Conservation (phyloP, 768 basidiomycete genomes). For the Kwoniella europaea region DNA sequence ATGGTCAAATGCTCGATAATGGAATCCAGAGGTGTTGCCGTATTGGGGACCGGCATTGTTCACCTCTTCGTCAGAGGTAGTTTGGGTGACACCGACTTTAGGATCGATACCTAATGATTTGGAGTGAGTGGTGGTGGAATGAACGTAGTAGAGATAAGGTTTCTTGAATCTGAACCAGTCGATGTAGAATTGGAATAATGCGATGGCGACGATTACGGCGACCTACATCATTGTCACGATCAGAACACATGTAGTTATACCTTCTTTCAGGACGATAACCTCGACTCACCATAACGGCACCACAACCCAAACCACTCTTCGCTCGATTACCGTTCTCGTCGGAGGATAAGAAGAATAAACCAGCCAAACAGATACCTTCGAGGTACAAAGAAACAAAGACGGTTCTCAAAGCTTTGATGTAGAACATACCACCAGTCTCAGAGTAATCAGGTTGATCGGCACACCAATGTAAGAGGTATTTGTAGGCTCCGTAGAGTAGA, state of each 20-base stretch:
- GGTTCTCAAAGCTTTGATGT: slow-evolving; percentile 58
- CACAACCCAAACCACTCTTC: slow-evolving; percentile 55
- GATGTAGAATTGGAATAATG: slow-evolving; percentile 53
- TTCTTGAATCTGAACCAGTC: slow-evolving; percentile 52
- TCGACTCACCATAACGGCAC: slow-evolving; percentile 47
- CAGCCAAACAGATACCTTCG: slow-evolving; percentile 57
- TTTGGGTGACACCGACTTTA: slow-evolving; percentile 19
- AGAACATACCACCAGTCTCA: slow-evolving; percentile 60
- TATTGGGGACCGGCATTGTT: slow-evolving; percentile 46
- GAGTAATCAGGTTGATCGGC: slow-evolving; percentile 57
- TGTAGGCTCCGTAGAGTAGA: slow-evolving; percentile 57
- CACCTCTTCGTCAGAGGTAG: slow-evolving; percentile 26
- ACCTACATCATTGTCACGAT: slow-evolving; percentile 28
- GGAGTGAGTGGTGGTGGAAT: slow-evolving; percentile 37
- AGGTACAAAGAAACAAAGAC: slow-evolving; percentile 59
- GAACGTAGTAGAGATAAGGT: slow-evolving; percentile 46
- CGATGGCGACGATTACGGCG: slow-evolving; percentile 49
- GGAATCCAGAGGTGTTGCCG: slow-evolving; percentile 55
- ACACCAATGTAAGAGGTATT: slow-evolving; percentile 58
- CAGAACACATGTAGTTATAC: too few relatives aligned
- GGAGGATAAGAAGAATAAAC: slow-evolving; percentile 58
- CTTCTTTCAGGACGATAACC: too few relatives aligned
- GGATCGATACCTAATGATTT: slow-evolving; percentile 21
- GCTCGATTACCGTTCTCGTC: slow-evolving; percentile 41
- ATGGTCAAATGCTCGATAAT: slow-evolving; percentile 58